Conservation (phyloP, 1,284 basidiomycete species). For the Melampsora americana region DNA sequence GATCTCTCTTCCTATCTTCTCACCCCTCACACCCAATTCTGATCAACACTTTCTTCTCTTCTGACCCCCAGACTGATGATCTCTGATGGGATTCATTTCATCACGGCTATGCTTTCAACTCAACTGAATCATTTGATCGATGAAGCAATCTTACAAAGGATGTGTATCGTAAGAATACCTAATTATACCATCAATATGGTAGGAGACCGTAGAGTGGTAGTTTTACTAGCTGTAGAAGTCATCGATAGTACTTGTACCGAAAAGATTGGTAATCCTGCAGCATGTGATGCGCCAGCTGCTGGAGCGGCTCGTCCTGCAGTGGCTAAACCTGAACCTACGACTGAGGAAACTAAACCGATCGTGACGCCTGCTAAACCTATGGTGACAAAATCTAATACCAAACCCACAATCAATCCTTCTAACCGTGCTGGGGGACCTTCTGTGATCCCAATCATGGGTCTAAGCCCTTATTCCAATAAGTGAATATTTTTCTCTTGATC, state of each 20-base stretch:
- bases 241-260: slow-evolving; percentile 59
- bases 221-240: slow-evolving; percentile 72
- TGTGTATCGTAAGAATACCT: slow-evolving; percentile 70
- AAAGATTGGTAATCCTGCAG: slow-evolving; percentile 72
- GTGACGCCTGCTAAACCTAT: slow-evolving; percentile 47
- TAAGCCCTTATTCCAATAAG: slow-evolving; percentile 96
- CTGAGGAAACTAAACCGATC: slow-evolving; percentile 48
- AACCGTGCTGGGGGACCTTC: slow-evolving; percentile 47
- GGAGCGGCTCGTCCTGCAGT: slow-evolving; percentile 46
- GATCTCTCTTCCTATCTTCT: not conserved
- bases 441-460: slow-evolving; percentile 83
- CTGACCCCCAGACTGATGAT: slow-evolving; percentile 56
- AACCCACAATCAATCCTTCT: slow-evolving; percentile 49
- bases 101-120: slow-evolving; percentile 92
- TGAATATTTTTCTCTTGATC: slow-evolving; percentile 49
- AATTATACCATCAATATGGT: slow-evolving; percentile 80
- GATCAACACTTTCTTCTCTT: not conserved
- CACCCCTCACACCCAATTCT: not conserved
- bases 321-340: slow-evolving; percentile 48
- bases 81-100: slow-evolving; percentile 72
- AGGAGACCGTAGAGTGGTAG: slow-evolving; percentile 65
- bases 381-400: slow-evolving; percentile 50
- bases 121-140: slow-evolving; percentile 77
- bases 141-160: slow-evolving; percentile 66
- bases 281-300: slow-evolving; percentile 54